phyloP scores from a whole-genome alignment of 2,329 filamentous ascomycete genomes.

The Colletotrichum somersetense region DNA sequence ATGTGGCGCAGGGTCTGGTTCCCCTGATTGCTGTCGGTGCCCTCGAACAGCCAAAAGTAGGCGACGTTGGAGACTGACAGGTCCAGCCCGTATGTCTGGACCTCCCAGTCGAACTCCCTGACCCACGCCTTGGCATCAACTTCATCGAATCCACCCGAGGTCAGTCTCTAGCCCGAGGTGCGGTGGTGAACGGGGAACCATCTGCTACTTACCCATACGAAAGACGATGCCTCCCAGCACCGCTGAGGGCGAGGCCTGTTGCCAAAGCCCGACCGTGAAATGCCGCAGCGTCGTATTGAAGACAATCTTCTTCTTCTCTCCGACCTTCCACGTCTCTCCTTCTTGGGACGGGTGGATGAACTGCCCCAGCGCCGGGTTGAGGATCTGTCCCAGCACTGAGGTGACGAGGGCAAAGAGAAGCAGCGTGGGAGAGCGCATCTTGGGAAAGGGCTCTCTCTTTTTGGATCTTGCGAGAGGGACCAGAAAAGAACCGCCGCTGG shows the following conservation, averaged over 20 bases:
- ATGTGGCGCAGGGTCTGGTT: not conserved
- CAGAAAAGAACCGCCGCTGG: not conserved
- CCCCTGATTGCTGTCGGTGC: conserved; percentile 33
- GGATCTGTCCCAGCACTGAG: not conserved
- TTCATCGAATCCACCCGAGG: not conserved
- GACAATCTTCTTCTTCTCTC: conserved; percentile 42
- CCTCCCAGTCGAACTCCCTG: conserved; percentile 41
- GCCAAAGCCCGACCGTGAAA: conserved; percentile 47
- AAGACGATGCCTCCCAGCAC: conserved; percentile 30
- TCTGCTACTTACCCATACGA: conserved; percentile 22
- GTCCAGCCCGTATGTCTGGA: conserved; percentile 39
- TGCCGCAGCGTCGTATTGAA: conserved; percentile 44
- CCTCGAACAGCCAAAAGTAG: conserved; percentile 45
- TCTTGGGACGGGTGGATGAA: not conserved
- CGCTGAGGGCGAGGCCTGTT: conserved; percentile 41
- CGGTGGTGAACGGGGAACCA: too few species aligned
- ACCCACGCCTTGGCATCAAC: conserved; percentile 30
- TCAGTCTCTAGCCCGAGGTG: not conserved
- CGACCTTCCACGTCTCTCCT: conserved; percentile 11
- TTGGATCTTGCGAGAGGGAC: not conserved
- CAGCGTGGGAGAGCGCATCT: not conserved
- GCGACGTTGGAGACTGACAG: conserved; percentile 40
- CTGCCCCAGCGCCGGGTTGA: not conserved
- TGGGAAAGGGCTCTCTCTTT: not conserved
- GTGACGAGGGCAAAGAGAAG: not conserved